Conservation (phyloP, 2,329 filamentous ascomycete genomes). For the Stenocarpella maydis region DNA sequence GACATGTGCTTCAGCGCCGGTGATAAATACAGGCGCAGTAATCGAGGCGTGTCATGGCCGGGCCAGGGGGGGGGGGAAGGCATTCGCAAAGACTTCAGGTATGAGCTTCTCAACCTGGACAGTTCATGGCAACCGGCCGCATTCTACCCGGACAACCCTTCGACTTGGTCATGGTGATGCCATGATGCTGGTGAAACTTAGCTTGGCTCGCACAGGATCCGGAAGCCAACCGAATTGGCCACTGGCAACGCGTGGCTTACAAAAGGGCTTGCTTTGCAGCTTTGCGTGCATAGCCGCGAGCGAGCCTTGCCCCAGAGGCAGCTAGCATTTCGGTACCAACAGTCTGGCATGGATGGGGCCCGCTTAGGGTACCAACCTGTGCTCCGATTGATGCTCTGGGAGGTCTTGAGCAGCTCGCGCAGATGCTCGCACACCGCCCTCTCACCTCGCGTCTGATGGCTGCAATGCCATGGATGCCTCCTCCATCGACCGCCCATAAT, state of each 20-base stretch:
- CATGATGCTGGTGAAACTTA: slow-evolving; percentile 1
- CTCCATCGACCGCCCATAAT: background rate
- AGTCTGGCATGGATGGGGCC: background rate
- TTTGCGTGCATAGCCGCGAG: slow-evolving; percentile 20
- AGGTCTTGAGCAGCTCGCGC: slow-evolving; percentile 17
- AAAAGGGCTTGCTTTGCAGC: background rate
- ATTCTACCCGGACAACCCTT: background rate
- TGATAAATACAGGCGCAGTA: slow-evolving; percentile 14
- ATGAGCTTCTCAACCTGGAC: background rate
- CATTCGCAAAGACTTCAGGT: slow-evolving; percentile 13
- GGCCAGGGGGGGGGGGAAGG: background rate
- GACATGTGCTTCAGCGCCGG: slow-evolving; percentile 32
- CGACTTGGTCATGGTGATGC: background rate
- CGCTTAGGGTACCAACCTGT: background rate
- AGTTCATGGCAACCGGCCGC: slow-evolving; percentile 10
- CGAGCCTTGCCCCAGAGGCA: slow-evolving; percentile 11
- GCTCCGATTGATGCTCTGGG: slow-evolving; percentile 5
- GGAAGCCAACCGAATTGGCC: background rate
- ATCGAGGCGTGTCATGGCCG: slow-evolving; percentile 1
- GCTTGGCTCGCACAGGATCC: background rate
- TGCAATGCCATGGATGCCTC: background rate
- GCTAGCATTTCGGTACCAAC: slow-evolving; percentile 26
- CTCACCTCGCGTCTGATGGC: slow-evolving; percentile 1
- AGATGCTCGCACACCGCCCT: slow-evolving; percentile 19
- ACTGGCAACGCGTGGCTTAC: background rate